Base-by-base conservation (phyloP, 805 yeast genomes). In the Cyberlindnera euphorbiiphila region DNA sequence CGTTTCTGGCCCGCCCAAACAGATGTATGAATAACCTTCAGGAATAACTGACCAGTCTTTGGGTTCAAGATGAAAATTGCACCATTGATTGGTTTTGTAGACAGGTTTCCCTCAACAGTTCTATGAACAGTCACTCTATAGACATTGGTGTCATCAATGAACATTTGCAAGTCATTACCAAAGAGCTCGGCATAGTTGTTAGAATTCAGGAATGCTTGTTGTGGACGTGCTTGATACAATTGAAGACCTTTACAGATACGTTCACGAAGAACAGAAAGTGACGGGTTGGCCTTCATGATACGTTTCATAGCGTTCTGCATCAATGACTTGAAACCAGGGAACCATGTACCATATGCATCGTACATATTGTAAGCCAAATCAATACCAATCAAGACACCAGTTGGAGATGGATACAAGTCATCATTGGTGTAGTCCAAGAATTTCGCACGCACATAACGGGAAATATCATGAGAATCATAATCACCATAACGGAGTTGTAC, bases 1-100 rank as follows among this genome's bases (percentile, higher is more conserved):
- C 97, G 81, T 54, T 87, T 89, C 60, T 93, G 98, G 14, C 99
- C 99, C 4, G 95, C 82, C 94, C 96, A 93, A 2, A 87, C 95
- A 6, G 95, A 84, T 0, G 95, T 86, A 54, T 91, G 98, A 42
- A 93, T 86, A 37, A 93, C 76, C 56, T 86, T 87, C 61, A 93
- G 68, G 56, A 85, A 88, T 34, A 93, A 61, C 56, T 89, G 96
- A 24, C 98, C 98, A 1, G 89, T 76, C 49, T 80, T 78, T 1
- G 98, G 97, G 54, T 91, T 86, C 55, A 93, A 64, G 47, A 87
- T 86, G 56, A 91, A 86, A 6, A 91, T 75, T 2, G 94, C 88
- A 43, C 99, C 98, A 63, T 93, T 93, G 36, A 88, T 76, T 8
- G 97, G 95, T 53, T 85, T 87, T 0, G 95, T 88, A 1, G 96